These are phyloP conservation scores for Xerocomus potaroensis DNA, from an alignment of 768 basidiomycete genomes.

Conservation along the genomic window DNA sequence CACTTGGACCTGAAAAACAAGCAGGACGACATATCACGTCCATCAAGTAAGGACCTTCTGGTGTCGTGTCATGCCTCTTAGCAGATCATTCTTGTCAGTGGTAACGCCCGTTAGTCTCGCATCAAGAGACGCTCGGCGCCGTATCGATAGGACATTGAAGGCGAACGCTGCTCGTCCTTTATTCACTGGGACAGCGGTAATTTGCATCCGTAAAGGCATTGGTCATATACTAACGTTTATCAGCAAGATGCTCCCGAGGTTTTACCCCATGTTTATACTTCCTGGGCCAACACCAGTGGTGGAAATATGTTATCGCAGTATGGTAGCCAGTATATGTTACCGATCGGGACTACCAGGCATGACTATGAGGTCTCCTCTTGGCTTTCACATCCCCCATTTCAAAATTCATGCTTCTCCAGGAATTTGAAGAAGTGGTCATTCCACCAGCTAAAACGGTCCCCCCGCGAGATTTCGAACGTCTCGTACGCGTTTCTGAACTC, in stretches of 20 bases:
- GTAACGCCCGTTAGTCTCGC: slow-evolving; percentile 30
- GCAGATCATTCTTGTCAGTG: slow-evolving; percentile 1
- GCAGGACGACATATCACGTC: not conserved
- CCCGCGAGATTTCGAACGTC: slow-evolving; percentile 62
- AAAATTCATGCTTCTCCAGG: slow-evolving; percentile 45
- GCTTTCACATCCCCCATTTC: slow-evolving; percentile 1
- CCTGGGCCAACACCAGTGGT: slow-evolving; percentile 52
- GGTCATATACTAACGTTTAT: slow-evolving; percentile 7
- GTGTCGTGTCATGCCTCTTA: not conserved
- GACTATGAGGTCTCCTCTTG: slow-evolving; percentile 54
- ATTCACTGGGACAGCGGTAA: slow-evolving; percentile 53
- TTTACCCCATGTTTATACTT: slow-evolving; percentile 87
- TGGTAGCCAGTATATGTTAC: slow-evolving; percentile 77
- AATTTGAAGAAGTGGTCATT: slow-evolving; percentile 84
- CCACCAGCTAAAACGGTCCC: slow-evolving; percentile 83
- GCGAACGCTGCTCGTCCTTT: slow-evolving; percentile 64
- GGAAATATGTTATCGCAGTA: slow-evolving; percentile 59
- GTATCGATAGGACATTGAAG: slow-evolving; percentile 58
- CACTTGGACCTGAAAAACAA: not conserved
- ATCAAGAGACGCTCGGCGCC: slow-evolving; percentile 48
- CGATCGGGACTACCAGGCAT: slow-evolving; percentile 71
- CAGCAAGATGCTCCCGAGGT: slow-evolving; percentile 55
- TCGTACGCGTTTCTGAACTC: slow-evolving; percentile 67
- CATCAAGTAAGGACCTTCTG: slow-evolving; percentile 7
- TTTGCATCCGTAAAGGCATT: slow-evolving; percentile 9